Conservation (phyloP, 192 early-diverging fungal genomes). For the Lunasporangiospora selenospora region DNA sequence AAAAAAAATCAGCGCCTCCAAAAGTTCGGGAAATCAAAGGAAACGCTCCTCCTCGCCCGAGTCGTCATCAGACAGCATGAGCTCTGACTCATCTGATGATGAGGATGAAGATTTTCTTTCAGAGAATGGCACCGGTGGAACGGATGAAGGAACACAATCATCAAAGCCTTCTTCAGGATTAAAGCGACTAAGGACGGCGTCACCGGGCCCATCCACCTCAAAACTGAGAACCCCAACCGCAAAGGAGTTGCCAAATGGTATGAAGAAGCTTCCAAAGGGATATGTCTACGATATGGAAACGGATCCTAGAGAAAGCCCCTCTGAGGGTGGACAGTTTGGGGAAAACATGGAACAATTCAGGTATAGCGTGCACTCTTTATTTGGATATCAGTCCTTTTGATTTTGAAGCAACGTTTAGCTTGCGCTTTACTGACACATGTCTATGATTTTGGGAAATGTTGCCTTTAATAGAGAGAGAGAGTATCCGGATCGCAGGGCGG, state of each 20-base stretch:
- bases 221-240: not conserved
- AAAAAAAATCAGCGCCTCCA: too few species aligned
- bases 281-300: conserved; percentile 31
- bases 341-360: conserved; percentile 21
- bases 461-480: too few species aligned
- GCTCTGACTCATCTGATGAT: conserved; percentile 27
- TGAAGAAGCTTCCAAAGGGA: conserved; percentile 28
- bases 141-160: not conserved
- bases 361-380: conserved; percentile 2
- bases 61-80: conserved; percentile 33
- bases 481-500: conserved; percentile 22
- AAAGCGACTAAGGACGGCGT: conserved; percentile 27
- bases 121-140: not conserved
- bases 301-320: too few species aligned
- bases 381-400: not conserved
- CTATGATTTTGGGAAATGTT: too few species aligned
- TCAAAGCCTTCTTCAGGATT: conserved; percentile 10
- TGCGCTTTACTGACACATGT: too few species aligned
- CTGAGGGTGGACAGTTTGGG: conserved; percentile 24
- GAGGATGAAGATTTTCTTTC: conserved; percentile 9
- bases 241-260: conserved; percentile 15
- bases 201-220: conserved; percentile 6
- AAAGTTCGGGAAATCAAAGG: too few species aligned
- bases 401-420: too few species aligned
- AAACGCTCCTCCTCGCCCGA: too few species aligned